phyloP scores from a whole-genome alignment of 768 basidiomycete species.

The Gyrodon lividus region DNA sequence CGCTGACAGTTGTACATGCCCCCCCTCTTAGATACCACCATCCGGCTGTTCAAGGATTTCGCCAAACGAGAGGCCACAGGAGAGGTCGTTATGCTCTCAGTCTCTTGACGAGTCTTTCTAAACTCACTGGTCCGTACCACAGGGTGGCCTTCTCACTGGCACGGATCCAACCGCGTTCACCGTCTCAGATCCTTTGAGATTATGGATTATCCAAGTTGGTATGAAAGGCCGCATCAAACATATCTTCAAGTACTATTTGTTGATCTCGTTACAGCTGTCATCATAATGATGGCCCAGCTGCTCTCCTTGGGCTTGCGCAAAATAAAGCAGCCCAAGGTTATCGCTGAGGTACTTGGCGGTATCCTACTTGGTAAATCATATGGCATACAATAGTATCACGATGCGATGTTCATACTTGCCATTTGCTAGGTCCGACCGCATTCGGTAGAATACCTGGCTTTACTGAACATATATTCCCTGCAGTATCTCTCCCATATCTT shows the following conservation, averaged over 20 bases:
- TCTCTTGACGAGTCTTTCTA: not conserved
- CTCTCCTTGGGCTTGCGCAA: constrained; percentile 71
- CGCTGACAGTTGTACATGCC: constrained; percentile 7
- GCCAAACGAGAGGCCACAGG: constrained; percentile 18
- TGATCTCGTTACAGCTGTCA: constrained; percentile 53
- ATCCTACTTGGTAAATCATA: constrained; percentile 72
- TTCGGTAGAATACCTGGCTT: constrained; percentile 88
- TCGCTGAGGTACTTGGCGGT: constrained; percentile 83
- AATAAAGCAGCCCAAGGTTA: constrained; percentile 82
- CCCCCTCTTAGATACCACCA: constrained; percentile 48
- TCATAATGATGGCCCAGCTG: constrained; percentile 75
- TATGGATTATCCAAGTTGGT: constrained; percentile 84
- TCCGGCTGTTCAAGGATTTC: not conserved
- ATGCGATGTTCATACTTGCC: not conserved
- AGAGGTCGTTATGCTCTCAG: constrained; percentile 14
- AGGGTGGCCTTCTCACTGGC: constrained; percentile 78
- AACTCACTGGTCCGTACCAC: constrained; percentile 1
- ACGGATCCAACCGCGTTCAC: constrained; percentile 71
- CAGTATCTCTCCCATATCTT: constrained; percentile 68
- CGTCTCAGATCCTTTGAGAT: constrained; percentile 61
- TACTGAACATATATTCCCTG: constrained; percentile 81
- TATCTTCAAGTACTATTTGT: not conserved
- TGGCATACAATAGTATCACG: constrained; percentile 33
- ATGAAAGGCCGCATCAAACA: constrained; percentile 19
- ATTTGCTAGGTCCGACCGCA: constrained; percentile 43